Conservation (phyloP, 495 filamentous ascomycete species). For the Opeltia flavorubescens region DNA sequence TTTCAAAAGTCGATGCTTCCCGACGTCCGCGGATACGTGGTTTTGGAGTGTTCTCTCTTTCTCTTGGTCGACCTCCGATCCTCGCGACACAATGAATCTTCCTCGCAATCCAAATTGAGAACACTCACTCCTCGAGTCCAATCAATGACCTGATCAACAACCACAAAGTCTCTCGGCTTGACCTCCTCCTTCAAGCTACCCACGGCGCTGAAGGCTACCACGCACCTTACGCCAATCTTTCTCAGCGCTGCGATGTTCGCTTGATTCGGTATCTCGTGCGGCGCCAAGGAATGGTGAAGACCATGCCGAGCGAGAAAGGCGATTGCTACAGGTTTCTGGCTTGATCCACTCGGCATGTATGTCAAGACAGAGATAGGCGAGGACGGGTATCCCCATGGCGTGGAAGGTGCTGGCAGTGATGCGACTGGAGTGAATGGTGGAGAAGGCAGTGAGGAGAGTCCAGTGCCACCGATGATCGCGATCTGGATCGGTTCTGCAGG, state of each 20-base stretch:
- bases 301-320: conserved; percentile 94
- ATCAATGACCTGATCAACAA: conserved; percentile 94
- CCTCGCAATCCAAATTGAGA: neutral
- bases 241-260: conserved; percentile 95
- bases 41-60: too few relatives aligned
- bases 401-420: conserved; percentile 47
- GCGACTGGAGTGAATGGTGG: conserved; percentile 70
- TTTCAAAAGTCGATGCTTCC: too few relatives aligned
- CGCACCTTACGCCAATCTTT: conserved; percentile 69
- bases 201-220: conserved; percentile 92
- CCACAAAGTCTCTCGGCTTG: conserved; percentile 86
- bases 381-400: conserved; percentile 88
- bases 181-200: conserved; percentile 85
- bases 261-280: conserved; percentile 78
- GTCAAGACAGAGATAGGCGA: conserved; percentile 82
- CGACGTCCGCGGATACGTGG: too few relatives aligned
- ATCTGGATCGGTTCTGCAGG: conserved; percentile 62
- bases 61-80: neutral
- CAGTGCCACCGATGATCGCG: conserved; percentile 94
- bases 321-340: conserved; percentile 45
- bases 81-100: neutral
- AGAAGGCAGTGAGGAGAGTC: conserved; percentile 55
- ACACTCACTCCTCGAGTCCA: conserved; percentile 67
- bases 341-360: conserved; percentile 39
- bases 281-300: conserved; percentile 70